These are phyloP conservation scores for Coprinopsis sp. DNA, from an alignment of 768 basidiomycete genomes.

Conservation along the genomic window DNA sequence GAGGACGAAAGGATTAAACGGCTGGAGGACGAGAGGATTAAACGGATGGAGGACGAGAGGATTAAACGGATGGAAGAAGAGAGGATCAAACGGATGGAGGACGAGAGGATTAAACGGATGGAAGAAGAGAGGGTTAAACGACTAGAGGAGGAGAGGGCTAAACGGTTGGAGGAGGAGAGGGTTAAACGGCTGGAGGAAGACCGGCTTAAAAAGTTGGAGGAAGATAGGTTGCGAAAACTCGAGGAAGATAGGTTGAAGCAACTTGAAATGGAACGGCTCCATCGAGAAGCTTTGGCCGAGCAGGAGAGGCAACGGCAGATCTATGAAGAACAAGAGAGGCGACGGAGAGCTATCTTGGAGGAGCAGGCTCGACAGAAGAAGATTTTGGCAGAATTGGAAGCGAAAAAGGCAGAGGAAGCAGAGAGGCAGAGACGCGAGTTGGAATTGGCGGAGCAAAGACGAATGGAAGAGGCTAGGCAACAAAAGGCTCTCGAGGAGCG, in stretches of 20 bases:
- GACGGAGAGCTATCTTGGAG: too few relatives aligned
- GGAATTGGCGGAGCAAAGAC: constrained; percentile 42
- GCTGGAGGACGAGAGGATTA: too few relatives aligned
- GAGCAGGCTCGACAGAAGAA: not conserved
- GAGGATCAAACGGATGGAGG: too few relatives aligned
- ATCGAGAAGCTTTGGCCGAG: constrained; percentile 9
- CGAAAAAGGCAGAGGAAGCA: constrained; percentile 38
- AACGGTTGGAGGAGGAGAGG: too few relatives aligned
- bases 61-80: too few relatives aligned
- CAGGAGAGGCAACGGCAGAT: constrained; percentile 11
- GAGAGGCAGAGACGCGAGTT: constrained; percentile 17
- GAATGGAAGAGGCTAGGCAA: constrained; percentile 11
- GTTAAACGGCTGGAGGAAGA: constrained; percentile 14
- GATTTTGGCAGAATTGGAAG: constrained; percentile 18
- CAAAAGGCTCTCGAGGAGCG: constrained; percentile 26
- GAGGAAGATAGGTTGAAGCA: constrained; percentile 4
- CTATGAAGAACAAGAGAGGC: constrained; percentile 29
- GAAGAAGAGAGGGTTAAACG: too few relatives aligned
- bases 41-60: too few relatives aligned
- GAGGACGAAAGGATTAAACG: too few relatives aligned
- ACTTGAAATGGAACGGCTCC: constrained; percentile 10
- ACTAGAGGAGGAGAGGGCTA: too few relatives aligned
- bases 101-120: too few relatives aligned
- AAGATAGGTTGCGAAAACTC: constrained; percentile 10
- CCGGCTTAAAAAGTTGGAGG: constrained; percentile 13